Percentiles rank a stretch among this genome's conserved stretches.
These are phyloP conservation scores for Thinopyrum elongatum DNA, from an alignment of 176 grass and related monocot genomes.

Conservation along the genomic window DNA sequence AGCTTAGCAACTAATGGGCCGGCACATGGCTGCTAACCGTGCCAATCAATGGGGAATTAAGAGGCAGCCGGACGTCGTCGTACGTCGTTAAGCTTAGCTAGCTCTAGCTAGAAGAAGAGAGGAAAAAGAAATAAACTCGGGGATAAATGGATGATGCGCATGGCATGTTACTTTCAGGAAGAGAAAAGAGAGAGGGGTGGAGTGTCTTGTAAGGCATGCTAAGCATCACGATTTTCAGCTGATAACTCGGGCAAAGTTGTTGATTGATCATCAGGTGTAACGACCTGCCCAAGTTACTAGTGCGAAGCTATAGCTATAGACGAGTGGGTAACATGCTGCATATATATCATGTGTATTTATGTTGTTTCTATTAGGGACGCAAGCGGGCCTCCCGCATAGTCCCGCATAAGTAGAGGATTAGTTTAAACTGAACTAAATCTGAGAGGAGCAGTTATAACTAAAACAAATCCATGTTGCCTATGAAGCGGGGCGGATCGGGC, in stretches of 20 bases:
- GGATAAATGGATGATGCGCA: constrained; percentile 6
- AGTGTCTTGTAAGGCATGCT: constrained; percentile 55
- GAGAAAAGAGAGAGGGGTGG: background rate
- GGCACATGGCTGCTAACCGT: background rate
- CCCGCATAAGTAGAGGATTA: too few species aligned
- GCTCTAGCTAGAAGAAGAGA: too few species aligned
- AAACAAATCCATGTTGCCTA: too few species aligned
- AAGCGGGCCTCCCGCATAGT: too few species aligned
- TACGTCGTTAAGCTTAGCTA: background rate
- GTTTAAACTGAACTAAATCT: too few species aligned
- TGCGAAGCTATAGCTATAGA: background rate
- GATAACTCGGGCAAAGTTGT: constrained; percentile 12
- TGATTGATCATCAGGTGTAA: constrained; percentile 4
- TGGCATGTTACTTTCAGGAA: background rate
- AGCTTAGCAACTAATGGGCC: constrained; percentile 17
- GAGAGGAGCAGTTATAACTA: too few species aligned
- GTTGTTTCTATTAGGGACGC: background rate
- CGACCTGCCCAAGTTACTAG: background rate
- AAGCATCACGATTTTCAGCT: constrained; percentile 7
- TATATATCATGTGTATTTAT: background rate
- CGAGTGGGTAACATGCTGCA: background rate
- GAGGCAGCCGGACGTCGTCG: background rate
- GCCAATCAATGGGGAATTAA: background rate
- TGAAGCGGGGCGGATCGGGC: too few species aligned
- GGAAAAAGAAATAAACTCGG: background rate